Percentiles rank a stretch among this genome's conserved stretches.
Evolutionary conservation across 75 land plant species (phyloP).

Genomic region (Ceratopteris richardii): DNA sequence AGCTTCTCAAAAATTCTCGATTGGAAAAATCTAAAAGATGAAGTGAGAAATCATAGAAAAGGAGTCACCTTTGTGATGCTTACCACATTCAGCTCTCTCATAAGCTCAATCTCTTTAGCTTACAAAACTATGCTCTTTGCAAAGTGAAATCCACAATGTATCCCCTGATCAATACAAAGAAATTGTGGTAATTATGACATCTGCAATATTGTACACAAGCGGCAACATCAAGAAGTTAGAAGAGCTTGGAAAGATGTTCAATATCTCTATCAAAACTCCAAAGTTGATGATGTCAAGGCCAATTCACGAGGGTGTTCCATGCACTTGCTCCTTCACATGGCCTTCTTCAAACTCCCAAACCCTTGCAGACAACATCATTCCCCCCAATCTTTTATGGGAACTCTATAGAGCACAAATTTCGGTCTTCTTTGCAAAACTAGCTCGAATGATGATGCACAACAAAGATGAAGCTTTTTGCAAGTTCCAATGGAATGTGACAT

Average conservation of each 20-base stretch:
- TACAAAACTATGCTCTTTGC: too few species aligned
- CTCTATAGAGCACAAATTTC: conserved; percentile 22
- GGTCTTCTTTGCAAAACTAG: conserved; percentile 24
- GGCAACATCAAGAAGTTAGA: conserved; percentile 49
- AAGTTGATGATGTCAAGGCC: conserved; percentile 28
- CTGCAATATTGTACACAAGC: conserved; percentile 54
- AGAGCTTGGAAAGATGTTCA: conserved; percentile 50
- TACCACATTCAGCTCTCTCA: too few species aligned
- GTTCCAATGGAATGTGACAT: too few species aligned
- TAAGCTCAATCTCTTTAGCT: too few species aligned
- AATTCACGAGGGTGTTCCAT: conserved; percentile 8
- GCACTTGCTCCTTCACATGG: conserved; percentile 27
- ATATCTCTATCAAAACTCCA: conserved; percentile 25
- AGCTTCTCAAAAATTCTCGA: too few species aligned
- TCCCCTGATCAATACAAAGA: conserved; percentile 39
- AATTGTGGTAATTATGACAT: conserved; percentile 30
- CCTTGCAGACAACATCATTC: conserved; percentile 22
- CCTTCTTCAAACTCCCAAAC: conserved; percentile 38
- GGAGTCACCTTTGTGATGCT: too few species aligned
- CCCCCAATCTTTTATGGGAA: conserved; percentile 20
- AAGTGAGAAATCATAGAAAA: too few species aligned
- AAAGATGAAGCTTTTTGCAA: too few species aligned
- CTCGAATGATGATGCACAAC: too few species aligned
- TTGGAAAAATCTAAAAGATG: too few species aligned
- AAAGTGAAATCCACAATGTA: too few species aligned